Evolutionary conservation across 495 filamentous ascomycete genomes (phyloP).

Genomic region (Elaphomyces granulatus): DNA sequence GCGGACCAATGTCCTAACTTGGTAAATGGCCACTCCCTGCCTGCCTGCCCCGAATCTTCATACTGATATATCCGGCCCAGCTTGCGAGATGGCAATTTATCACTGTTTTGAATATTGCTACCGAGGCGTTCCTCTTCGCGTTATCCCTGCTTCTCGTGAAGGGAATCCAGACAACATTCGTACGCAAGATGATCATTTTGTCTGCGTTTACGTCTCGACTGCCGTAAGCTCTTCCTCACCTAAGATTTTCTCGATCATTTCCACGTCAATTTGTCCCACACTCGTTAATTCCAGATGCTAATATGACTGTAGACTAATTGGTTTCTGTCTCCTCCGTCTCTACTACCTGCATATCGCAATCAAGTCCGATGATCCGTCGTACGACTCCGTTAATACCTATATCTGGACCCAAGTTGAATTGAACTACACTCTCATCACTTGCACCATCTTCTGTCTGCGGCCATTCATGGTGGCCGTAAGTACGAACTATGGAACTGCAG

Average conservation of each 20-base stretch:
- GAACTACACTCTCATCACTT: constrained; percentile 33
- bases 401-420: constrained; percentile 33
- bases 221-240: constrained; percentile 18
- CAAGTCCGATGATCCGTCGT: constrained; percentile 22
- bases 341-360: constrained; percentile 13
- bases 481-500: constrained; percentile 31
- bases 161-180: constrained; percentile 25
- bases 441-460: constrained; percentile 34
- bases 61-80: constrained; percentile 10
- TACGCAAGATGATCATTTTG: constrained; percentile 28
- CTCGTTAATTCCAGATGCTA: too few relatives aligned
- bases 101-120: constrained; percentile 27
- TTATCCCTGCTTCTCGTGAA: constrained; percentile 26
- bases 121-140: constrained; percentile 27
- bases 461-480: constrained; percentile 38
- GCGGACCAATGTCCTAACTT: constrained; percentile 22
- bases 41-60: neutral
- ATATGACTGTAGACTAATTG: constrained; percentile 23
- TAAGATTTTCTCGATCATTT: constrained; percentile 1
- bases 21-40: constrained; percentile 12
- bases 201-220: constrained; percentile 34
- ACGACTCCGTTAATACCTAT: constrained; percentile 20
- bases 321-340: constrained; percentile 20
- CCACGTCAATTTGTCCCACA: too few relatives aligned
- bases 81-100: constrained; percentile 30